Evolutionary conservation across 768 basidiomycete species (phyloP).

Genomic region (Calocybe indica): DNA sequence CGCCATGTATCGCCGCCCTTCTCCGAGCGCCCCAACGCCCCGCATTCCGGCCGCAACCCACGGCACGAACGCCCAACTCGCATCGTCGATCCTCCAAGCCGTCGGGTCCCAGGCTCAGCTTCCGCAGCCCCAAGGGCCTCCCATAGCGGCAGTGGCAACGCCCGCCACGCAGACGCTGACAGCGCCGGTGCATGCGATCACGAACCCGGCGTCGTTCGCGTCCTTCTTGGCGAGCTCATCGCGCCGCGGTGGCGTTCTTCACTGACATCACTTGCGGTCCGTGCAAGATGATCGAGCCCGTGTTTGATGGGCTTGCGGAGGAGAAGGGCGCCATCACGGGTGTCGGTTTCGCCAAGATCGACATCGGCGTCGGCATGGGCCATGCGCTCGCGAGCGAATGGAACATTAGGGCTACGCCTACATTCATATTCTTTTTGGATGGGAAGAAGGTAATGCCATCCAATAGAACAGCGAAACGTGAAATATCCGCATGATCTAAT

Average conservation of each 20-base stretch:
- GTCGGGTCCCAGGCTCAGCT: constrained; percentile 42
- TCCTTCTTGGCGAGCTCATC: constrained; percentile 55
- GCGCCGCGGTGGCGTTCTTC: constrained; percentile 77
- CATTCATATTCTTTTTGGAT: constrained; percentile 82
- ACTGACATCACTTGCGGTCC: constrained; percentile 73
- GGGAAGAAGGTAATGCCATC: constrained; percentile 53
- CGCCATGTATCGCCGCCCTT: constrained; percentile 70
- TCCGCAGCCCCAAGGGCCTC: not conserved
- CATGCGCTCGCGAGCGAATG: constrained; percentile 53
- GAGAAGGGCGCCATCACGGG: constrained; percentile 49
- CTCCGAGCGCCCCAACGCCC: constrained; percentile 32
- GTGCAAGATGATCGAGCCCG: constrained; percentile 78
- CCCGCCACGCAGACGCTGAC: constrained; percentile 45
- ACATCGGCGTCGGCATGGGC: constrained; percentile 67
- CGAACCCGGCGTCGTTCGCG: constrained; percentile 69
- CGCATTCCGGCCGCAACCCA: constrained; percentile 20
- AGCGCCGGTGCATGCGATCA: constrained; percentile 63
- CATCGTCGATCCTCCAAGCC: constrained; percentile 49
- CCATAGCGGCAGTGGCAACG: constrained; percentile 17
- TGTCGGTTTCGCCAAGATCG: constrained; percentile 80
- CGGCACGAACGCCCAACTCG: constrained; percentile 42
- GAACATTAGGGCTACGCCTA: constrained; percentile 75
- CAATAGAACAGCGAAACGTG: not conserved
- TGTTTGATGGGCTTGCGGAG: constrained; percentile 72
- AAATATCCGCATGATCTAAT: not conserved